phyloP scores from a whole-genome alignment of 441 rosid species.

The Euphorbia celastroides region DNA sequence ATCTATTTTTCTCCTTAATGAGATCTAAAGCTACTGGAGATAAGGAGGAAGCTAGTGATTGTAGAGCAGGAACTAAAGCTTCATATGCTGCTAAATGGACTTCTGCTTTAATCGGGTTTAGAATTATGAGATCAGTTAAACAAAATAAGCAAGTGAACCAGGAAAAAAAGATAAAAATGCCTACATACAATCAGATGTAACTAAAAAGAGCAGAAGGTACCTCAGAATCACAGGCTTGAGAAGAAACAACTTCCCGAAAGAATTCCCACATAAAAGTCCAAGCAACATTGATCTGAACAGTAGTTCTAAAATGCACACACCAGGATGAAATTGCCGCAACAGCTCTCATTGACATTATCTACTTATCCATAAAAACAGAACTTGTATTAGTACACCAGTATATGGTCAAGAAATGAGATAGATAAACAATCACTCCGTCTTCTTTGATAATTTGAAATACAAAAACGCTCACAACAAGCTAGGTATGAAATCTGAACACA shows the following conservation, averaged over 20 bases:
- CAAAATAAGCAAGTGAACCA: background rate
- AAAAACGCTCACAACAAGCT: background rate
- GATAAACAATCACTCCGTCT: background rate
- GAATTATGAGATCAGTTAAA: slow-evolving; percentile 27
- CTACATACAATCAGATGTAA: slow-evolving; percentile 14
- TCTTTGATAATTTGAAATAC: background rate
- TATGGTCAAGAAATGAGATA: background rate
- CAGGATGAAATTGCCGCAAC: slow-evolving; percentile 54
- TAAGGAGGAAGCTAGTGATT: slow-evolving; percentile 40
- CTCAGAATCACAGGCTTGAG: slow-evolving; percentile 60
- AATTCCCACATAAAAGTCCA: slow-evolving; percentile 64
- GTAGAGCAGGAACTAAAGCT: slow-evolving; percentile 56
- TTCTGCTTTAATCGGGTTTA: slow-evolving; percentile 69
- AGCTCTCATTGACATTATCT: slow-evolving; percentile 61
- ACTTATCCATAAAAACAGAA: slow-evolving; percentile 28
- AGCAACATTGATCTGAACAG: slow-evolving; percentile 40
- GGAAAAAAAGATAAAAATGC: slow-evolving; percentile 15
- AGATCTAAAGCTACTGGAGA: slow-evolving; percentile 50
- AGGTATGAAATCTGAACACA: background rate
- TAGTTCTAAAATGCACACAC: slow-evolving; percentile 43
- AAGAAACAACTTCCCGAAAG: slow-evolving; percentile 44
- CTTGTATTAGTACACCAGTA: background rate
- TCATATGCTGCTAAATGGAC: slow-evolving; percentile 75
- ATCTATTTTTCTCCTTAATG: slow-evolving; percentile 35
- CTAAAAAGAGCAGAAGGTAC: slow-evolving; percentile 31